Percentiles rank a stretch among this genome's conserved stretches.
Evolutionary conservation across 495 filamentous ascomycete genomes (phyloP).

Genomic region (Hypoxylon subgilvum): DNA sequence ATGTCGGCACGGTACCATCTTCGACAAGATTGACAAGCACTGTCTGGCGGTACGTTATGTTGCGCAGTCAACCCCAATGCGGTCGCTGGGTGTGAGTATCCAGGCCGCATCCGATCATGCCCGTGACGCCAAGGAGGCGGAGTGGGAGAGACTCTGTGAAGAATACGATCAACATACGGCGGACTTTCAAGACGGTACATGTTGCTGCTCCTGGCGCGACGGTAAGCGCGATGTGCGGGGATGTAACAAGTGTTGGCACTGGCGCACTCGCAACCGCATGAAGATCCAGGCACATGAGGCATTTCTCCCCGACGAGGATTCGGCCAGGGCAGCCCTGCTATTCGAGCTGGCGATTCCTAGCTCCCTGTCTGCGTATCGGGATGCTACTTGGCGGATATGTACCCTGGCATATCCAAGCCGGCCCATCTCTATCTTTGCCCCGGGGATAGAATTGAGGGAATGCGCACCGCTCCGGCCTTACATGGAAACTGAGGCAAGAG

Average conservation of each 20-base stretch:
- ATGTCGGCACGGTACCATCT: too few relatives aligned
- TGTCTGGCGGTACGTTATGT: slow-evolving; percentile 59
- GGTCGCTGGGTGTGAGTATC: slow-evolving; percentile 47
- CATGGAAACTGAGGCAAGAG: background rate
- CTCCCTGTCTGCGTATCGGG: slow-evolving; percentile 49
- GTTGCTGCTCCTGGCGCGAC: slow-evolving; percentile 18
- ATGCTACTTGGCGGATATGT: slow-evolving; percentile 50
- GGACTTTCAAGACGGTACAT: slow-evolving; percentile 44
- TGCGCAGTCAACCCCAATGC: too few relatives aligned
- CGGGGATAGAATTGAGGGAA: slow-evolving; percentile 28
- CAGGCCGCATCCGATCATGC: slow-evolving; percentile 27
- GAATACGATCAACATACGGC: slow-evolving; percentile 49
- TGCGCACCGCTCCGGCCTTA: slow-evolving; percentile 31
- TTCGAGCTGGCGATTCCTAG: slow-evolving; percentile 54
- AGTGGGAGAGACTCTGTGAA: slow-evolving; percentile 46
- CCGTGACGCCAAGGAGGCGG: slow-evolving; percentile 45
- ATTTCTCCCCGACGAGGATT: slow-evolving; percentile 45
- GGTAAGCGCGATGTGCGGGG: slow-evolving; percentile 21
- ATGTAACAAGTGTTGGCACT: slow-evolving; percentile 45
- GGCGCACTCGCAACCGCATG: slow-evolving; percentile 36
- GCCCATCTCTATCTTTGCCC: background rate
- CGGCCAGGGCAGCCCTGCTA: slow-evolving; percentile 44
- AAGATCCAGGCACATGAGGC: slow-evolving; percentile 52
- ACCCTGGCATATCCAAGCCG: slow-evolving; percentile 29
- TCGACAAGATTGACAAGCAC: slow-evolving; percentile 46